Evolutionary conservation across 768 basidiomycete species (phyloP).

Genomic region (Chalciporus sphaerocephalus): DNA sequence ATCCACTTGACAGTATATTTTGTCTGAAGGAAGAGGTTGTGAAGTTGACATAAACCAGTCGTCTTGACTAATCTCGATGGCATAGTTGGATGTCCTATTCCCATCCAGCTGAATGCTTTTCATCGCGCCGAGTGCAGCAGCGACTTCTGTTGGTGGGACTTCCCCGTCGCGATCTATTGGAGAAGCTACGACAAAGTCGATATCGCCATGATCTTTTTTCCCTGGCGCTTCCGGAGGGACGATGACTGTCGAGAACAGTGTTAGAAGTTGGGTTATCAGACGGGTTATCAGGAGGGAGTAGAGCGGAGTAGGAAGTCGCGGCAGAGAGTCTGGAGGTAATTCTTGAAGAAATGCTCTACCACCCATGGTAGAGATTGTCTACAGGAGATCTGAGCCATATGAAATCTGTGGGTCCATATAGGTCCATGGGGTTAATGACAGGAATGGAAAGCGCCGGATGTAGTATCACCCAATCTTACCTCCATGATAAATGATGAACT

Average conservation of each 20-base stretch:
- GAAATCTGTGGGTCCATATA: background rate
- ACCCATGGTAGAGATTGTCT: constrained; percentile 45
- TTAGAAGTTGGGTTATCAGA: constrained; percentile 37
- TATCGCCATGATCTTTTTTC: constrained; percentile 62
- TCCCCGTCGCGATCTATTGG: constrained; percentile 29
- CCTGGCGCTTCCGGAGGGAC: constrained; percentile 62
- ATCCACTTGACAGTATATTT: constrained; percentile 51
- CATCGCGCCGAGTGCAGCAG: constrained; percentile 43
- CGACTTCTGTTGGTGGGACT: constrained; percentile 35
- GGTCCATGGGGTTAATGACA: background rate
- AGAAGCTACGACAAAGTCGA: constrained; percentile 61
- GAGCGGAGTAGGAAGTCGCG: constrained; percentile 53
- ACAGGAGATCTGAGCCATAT: background rate
- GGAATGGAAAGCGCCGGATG: constrained; percentile 8
- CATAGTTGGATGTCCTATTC: constrained; percentile 61
- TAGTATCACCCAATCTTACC: constrained; percentile 8
- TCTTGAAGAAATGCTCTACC: constrained; percentile 59
- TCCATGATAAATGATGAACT: background rate
- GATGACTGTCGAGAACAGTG: constrained; percentile 47
- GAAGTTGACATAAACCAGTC: constrained; percentile 31
- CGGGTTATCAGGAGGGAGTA: constrained; percentile 51
- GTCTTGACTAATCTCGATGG: constrained; percentile 42
- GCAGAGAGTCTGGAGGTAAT: constrained; percentile 46
- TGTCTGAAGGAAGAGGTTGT: constrained; percentile 3
- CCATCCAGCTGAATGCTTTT: constrained; percentile 46